phyloP scores from a whole-genome alignment of 257 asterid species.

The Orobanche coerulescens region DNA sequence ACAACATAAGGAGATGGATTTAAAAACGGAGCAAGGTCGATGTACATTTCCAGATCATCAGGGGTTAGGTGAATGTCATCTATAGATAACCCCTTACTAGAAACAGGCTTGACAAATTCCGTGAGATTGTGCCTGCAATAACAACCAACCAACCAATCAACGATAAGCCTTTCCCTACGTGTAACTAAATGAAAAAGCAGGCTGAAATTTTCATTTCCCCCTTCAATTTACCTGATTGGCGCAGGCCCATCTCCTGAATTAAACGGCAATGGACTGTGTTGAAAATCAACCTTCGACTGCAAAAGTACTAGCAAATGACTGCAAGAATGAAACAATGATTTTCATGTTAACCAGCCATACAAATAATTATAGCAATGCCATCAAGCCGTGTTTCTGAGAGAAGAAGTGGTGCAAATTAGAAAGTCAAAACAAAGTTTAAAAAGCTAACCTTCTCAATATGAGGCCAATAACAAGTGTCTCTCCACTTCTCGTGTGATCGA shows the following conservation, averaged over 20 bases:
- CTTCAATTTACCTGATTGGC: constrained; percentile 58
- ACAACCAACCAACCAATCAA: constrained; percentile 15
- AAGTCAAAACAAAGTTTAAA: constrained; percentile 7
- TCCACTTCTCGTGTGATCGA: constrained; percentile 82
- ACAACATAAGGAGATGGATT: constrained; percentile 94
- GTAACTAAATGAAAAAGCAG: constrained; percentile 11
- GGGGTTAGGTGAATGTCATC: constrained; percentile 70
- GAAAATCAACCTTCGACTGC: constrained; percentile 95
- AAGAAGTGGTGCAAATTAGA: background rate
- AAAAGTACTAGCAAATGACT: constrained; percentile 92
- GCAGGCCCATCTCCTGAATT: constrained; percentile 66
- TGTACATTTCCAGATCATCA: constrained; percentile 93
- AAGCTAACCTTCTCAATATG: constrained; percentile 69
- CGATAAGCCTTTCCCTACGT: background rate
- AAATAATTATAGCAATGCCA: background rate
- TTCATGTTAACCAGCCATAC: constrained; percentile 11
- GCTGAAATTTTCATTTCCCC: background rate
- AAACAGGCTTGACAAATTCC: constrained; percentile 92
- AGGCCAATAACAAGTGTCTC: constrained; percentile 95
- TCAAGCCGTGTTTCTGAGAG: background rate
- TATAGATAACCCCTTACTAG: constrained; percentile 76
- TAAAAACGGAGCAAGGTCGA: constrained; percentile 85
- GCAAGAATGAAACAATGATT: constrained; percentile 28
- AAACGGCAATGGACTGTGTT: constrained; percentile 77
- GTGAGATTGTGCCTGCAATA: constrained; percentile 82